These are phyloP conservation scores for Brettanomyces bruxellensis DNA, from an alignment of 805 yeast genomes.

Conservation along the genomic window DNA sequence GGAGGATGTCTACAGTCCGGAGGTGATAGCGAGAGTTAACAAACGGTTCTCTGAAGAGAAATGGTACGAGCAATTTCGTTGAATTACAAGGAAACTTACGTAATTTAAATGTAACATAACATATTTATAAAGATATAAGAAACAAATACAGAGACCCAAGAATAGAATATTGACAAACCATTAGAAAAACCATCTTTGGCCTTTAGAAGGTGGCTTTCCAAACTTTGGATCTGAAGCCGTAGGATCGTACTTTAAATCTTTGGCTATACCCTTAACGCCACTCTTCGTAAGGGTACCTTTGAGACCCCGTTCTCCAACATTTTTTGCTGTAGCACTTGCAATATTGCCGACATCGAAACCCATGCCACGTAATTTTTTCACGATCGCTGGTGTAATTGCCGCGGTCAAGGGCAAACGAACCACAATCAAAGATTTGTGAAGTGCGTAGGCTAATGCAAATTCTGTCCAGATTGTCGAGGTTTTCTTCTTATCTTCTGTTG, in stretches of 20 bases:
- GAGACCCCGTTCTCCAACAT: slow-evolving; percentile 18
- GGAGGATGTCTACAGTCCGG: slow-evolving; percentile 53
- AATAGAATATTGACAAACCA: background rate
- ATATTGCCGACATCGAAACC: slow-evolving; percentile 70
- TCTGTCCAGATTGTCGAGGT: slow-evolving; percentile 59
- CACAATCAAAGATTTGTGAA: slow-evolving; percentile 80
- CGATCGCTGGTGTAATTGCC: slow-evolving; percentile 80
- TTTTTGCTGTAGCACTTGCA: slow-evolving; percentile 25
- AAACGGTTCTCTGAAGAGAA: slow-evolving; percentile 67
- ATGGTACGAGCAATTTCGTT: slow-evolving; percentile 53
- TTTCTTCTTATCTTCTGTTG: slow-evolving; percentile 4
- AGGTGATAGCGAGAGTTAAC: slow-evolving; percentile 47
- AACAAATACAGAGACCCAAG: background rate
- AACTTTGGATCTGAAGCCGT: slow-evolving; percentile 38
- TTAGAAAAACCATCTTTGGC: slow-evolving; percentile 55
- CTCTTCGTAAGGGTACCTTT: slow-evolving; percentile 15
- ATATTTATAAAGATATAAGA: background rate
- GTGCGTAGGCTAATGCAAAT: slow-evolving; percentile 82
- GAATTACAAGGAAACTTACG: background rate
- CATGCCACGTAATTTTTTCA: slow-evolving; percentile 54
- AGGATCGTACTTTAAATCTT: slow-evolving; percentile 20
- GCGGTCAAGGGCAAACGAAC: slow-evolving; percentile 86
- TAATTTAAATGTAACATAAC: background rate
- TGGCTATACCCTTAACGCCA: slow-evolving; percentile 15
- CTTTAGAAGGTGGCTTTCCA: slow-evolving; percentile 42